Conservation (phyloP, 139 green algal species). For the Mychonastes homosphaera region DNA sequence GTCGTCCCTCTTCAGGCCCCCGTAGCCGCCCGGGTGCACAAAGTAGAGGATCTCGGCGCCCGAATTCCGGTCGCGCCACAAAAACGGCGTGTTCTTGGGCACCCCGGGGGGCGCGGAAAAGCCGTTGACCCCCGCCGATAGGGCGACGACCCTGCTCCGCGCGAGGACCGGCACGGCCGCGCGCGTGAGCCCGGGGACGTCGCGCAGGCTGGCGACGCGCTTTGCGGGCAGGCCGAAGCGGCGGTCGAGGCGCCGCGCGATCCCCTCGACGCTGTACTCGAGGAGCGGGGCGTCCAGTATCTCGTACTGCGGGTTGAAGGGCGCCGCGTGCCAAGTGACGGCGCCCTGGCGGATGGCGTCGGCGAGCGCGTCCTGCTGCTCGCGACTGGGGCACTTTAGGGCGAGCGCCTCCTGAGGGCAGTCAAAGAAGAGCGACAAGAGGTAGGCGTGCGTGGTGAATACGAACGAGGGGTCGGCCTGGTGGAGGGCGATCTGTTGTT, state of each 20-base stretch:
- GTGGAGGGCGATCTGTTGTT: background rate
- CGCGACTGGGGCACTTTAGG: no score
- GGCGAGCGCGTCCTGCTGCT: no score
- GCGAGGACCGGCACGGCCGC: constrained; percentile 33
- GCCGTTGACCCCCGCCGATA: constrained; percentile 22
- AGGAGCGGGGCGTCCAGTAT: background rate
- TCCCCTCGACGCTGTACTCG: no score
- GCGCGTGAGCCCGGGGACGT: constrained; percentile 50
- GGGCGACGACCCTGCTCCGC: constrained; percentile 6
- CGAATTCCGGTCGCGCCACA: constrained; percentile 18
- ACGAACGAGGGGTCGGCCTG: constrained; percentile 18
- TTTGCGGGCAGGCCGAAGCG: constrained; percentile 32
- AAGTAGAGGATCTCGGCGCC: constrained; percentile 6
- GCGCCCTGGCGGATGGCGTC: constrained; percentile 27
- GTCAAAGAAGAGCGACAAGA: constrained; percentile 47
- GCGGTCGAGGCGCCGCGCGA: no score
- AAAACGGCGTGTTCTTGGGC: constrained; percentile 20
- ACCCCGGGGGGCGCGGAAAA: constrained; percentile 20
- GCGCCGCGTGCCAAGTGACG: constrained; percentile 49
- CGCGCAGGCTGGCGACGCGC: constrained; percentile 34
- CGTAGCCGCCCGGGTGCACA: constrained; percentile 11
- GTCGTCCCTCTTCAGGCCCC: background rate
- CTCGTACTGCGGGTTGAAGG: constrained; percentile 45
- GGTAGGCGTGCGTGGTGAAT: constrained; percentile 37
- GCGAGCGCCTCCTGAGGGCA: constrained; percentile 28